Conservation (phyloP, 306 rosid species). For the Gastrolobium bilobum region DNA sequence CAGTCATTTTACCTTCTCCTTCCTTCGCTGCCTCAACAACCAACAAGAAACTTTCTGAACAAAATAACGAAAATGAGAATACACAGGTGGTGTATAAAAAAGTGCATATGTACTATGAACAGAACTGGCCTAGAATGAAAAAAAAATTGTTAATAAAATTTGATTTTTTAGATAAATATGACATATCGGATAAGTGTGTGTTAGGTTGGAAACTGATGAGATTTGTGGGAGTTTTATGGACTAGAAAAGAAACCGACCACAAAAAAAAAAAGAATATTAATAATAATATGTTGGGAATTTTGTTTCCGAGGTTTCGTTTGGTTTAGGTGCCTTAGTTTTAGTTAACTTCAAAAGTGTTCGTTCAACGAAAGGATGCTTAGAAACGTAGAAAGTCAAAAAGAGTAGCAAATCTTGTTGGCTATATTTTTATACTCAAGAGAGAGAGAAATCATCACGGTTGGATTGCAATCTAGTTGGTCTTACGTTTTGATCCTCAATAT, state of each 20-base stretch:
- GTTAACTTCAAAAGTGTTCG: constrained; percentile 40
- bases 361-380: constrained; percentile 64
- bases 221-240: constrained; percentile 60
- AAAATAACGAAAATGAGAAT: constrained; percentile 9
- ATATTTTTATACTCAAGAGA: not conserved
- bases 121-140: constrained; percentile 25
- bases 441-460: constrained; percentile 44
- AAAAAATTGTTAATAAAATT: constrained; percentile 33
- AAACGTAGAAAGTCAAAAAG: constrained; percentile 64
- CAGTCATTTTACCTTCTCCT: constrained; percentile 49
- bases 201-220: constrained; percentile 70
- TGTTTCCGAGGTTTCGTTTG: constrained; percentile 53
- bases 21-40: constrained; percentile 52
- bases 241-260: constrained; percentile 57
- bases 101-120: constrained; percentile 32
- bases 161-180: constrained; percentile 22
- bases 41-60: constrained; percentile 45
- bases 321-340: constrained; percentile 44
- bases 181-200: constrained; percentile 45
- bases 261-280: not conserved
- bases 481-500: constrained; percentile 49
- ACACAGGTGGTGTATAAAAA: constrained; percentile 10
- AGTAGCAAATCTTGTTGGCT: constrained; percentile 21
- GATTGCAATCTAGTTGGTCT: constrained; percentile 63
- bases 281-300: constrained; percentile 29